Evolutionary conservation across 352 stramenopile genomes (phyloP), one percentile per base, ranked within the genome.

Genomic region (Thraustochytrium striatum): DNA sequence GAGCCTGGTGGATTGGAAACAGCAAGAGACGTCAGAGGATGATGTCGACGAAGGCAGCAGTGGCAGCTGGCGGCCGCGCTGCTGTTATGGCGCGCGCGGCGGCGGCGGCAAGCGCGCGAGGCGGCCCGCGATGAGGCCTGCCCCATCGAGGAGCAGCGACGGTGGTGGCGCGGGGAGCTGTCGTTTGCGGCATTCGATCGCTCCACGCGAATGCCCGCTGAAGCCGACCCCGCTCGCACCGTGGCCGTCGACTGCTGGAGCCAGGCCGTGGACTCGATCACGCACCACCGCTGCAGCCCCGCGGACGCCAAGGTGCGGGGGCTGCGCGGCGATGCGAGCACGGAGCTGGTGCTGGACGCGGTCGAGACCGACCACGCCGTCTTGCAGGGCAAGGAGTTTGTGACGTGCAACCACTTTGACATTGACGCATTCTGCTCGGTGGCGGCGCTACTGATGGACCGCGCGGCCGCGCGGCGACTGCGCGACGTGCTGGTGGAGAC

Each of bases 321-420:
- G 30, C 61, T 75, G 8, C 44, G 44, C 25, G 65, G 65, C n/a
- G 65, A 75, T 32, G 38, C 43, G 25, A 55, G 30, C 39, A 75
- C 65, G 43, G 44, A 75, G 30, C 65, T 75, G 8, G 65, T 75
- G 43, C 50, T 75, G 33, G 65, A 58, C 11, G 65, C 65, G 8
- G 19, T 61, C 7, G 30, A 38, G 21, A 16, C 58, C 13, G 36
- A 43, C 9, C n/a, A 75, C 32, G 25, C 5, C 3, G 25, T 75
- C 8, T 43, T 75, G 1, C 19, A 38, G 19, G 32, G 30, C 21
- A 30, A 16, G 25, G 16, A 43, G 0, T n/a, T 39, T 7, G 65
- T 75, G 1, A 75, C 65, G 3, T 58, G 43, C 25, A 75, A 75
- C 50, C 65, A 75, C 25, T 75, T 75, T 44, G 65, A 75, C 47